These are phyloP conservation scores for Lablab purpureus DNA, from an alignment of 306 rosid species.

Conservation along the genomic window DNA sequence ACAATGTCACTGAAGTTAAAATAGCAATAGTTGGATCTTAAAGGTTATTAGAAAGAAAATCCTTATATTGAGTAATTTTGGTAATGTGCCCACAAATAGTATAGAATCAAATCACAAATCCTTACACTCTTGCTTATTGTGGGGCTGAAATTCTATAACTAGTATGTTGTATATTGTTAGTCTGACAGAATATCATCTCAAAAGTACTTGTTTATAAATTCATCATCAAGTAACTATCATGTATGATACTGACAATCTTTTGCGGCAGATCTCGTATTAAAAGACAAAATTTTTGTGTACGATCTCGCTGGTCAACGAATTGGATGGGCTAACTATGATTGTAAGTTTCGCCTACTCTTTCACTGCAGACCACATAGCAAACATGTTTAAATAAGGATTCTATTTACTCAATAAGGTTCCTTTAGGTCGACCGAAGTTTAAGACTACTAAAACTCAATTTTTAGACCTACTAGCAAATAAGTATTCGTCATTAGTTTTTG, in stretches of 20 bases:
- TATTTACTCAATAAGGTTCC: neutral
- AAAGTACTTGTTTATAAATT: neutral
- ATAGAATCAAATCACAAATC: neutral
- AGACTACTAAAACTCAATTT: neutral
- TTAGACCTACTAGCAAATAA: neutral
- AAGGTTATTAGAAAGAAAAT: conserved; percentile 19
- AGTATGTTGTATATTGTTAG: neutral
- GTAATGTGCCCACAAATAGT: neutral
- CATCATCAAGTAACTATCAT: neutral
- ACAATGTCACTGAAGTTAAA: conserved; percentile 16
- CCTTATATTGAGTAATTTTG: neutral
- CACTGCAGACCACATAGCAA: neutral
- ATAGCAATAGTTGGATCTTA: conserved; percentile 5
- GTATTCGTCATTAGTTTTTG: neutral
- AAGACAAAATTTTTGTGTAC: conserved; percentile 85
- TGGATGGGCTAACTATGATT: conserved; percentile 93
- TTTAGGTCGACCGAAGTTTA: neutral
- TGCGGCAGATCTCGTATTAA: conserved; percentile 83
- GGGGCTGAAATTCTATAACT: neutral
- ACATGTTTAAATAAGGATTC: conserved; percentile 3
- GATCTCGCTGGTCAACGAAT: conserved; percentile 82
- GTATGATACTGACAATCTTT: conserved; percentile 34
- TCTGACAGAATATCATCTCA: conserved; percentile 1
- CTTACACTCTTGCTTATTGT: neutral
- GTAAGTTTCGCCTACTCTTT: conserved; percentile 65